Percentiles rank a stretch among this genome's conserved stretches.
phyloP scores from a whole-genome alignment of 352 stramenopile genomes.

The Pythium insidiosum region DNA sequence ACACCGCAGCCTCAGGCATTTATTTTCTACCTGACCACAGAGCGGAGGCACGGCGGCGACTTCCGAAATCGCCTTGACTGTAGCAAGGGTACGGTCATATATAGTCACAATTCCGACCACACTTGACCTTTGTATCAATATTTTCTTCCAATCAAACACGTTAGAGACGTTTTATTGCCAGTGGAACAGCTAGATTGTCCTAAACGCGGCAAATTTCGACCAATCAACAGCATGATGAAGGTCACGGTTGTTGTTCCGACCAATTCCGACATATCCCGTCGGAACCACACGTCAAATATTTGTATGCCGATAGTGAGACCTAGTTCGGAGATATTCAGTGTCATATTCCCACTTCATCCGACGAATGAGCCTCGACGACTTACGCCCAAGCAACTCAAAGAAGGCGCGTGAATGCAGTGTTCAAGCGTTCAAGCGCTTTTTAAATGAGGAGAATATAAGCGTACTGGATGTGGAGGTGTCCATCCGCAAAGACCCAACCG shows the following conservation, averaged over 20 bases:
- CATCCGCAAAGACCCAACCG: slow-evolving; percentile 3
- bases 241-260: not conserved
- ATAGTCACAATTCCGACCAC: no score
- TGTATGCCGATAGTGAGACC: slow-evolving; percentile 4
- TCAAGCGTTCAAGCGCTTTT: slow-evolving; percentile 11
- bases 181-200: no score
- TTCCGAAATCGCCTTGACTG: no score
- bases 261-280: slow-evolving; percentile 10
- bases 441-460: slow-evolving; percentile 3
- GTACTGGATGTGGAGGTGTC: slow-evolving; percentile 1
- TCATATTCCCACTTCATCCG: slow-evolving; percentile 5
- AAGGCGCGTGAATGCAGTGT: slow-evolving; percentile 5
- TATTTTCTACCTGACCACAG: no score
- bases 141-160: no score
- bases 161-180: no score
- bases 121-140: no score
- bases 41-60: no score
- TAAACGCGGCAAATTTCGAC: no score
- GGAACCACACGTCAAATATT: slow-evolving; percentile 6
- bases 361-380: slow-evolving; percentile 14
- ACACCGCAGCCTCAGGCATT: no score
- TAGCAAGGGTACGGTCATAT: no score
- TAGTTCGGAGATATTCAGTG: not conserved
- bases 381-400: slow-evolving; percentile 12
- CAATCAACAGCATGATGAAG: no score